These are phyloP conservation scores for Cercophora newfieldiana DNA, from an alignment of 495 filamentous ascomycete species.

Conservation along the genomic window DNA sequence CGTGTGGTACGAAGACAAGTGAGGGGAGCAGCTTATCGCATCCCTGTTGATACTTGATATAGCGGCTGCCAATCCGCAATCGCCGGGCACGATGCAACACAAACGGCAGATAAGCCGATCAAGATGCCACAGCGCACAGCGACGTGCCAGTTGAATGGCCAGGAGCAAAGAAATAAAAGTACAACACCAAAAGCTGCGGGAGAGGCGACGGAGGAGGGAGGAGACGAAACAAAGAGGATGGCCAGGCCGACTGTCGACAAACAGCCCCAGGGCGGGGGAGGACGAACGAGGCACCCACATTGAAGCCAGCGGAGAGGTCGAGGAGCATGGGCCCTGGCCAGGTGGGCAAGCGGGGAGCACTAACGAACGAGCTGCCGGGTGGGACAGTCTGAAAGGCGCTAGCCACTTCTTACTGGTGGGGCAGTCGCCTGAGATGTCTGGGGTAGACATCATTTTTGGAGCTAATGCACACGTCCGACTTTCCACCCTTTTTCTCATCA, in stretches of 20 bases:
- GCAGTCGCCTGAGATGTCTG: background rate
- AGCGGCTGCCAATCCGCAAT: conserved; percentile 16
- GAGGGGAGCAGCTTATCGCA: conserved; percentile 45
- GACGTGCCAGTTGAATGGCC: conserved; percentile 15
- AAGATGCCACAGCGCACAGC: background rate
- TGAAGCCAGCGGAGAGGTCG: background rate
- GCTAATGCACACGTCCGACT: background rate
- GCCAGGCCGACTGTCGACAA: too few relatives aligned
- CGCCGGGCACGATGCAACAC: conserved; percentile 5
- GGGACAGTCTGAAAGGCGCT: background rate
- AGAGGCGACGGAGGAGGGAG: background rate
- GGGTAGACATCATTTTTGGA: background rate
- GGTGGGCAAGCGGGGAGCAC: conserved; percentile 15
- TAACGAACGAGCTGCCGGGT: background rate
- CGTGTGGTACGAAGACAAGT: conserved; percentile 23
- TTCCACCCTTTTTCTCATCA: background rate
- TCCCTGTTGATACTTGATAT: conserved; percentile 32
- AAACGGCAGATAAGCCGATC: conserved; percentile 37
- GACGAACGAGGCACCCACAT: background rate
- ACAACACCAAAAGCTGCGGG: background rate
- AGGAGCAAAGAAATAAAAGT: background rate
- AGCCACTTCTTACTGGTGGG: background rate
- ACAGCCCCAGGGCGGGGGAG: background rate
- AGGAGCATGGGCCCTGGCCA: background rate
- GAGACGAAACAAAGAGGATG: background rate